A percentile compares a stretch with the other conserved stretches of the same genome.
phyloP scores from a whole-genome alignment of 1,139 yeast genomes.

The Pichia sp. region DNA sequence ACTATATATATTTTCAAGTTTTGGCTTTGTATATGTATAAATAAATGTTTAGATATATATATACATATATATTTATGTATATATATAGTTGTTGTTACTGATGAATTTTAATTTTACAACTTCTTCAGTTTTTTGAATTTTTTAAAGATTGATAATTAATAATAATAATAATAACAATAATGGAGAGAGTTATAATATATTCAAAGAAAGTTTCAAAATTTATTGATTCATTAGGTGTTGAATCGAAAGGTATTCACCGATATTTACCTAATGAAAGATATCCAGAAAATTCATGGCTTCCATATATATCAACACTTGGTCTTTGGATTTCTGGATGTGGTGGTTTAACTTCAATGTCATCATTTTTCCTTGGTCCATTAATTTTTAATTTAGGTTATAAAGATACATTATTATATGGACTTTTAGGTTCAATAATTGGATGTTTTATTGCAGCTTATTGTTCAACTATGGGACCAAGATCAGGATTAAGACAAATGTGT shows the following conservation, averaged over 20 bases:
- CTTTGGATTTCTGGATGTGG: slow-evolving; percentile 84
- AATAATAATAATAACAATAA: neutral
- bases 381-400: slow-evolving; percentile 60
- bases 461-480: slow-evolving; percentile 78
- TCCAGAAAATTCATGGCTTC: slow-evolving; percentile 37
- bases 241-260: slow-evolving; percentile 76
- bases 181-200: slow-evolving; percentile 1
- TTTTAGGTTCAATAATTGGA: slow-evolving; percentile 59
- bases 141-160: no score
- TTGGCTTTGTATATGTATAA: no score
- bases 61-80: no score
- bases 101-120: no score
- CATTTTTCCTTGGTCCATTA: slow-evolving; percentile 69
- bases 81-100: no score
- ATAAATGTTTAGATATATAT: no score
- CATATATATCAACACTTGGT: slow-evolving; percentile 58
- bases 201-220: slow-evolving; percentile 17
- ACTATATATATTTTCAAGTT: no score
- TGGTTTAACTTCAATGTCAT: slow-evolving; percentile 78
- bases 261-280: slow-evolving; percentile 65
- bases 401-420: slow-evolving; percentile 55
- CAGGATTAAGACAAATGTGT: slow-evolving; percentile 85
- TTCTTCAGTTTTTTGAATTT: no score
- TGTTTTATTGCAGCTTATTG: slow-evolving; percentile 75
- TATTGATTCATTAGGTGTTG: slow-evolving; percentile 42